Conservation (phyloP, 2,329 filamentous ascomycete genomes). For the Diplodia corticola region DNA sequence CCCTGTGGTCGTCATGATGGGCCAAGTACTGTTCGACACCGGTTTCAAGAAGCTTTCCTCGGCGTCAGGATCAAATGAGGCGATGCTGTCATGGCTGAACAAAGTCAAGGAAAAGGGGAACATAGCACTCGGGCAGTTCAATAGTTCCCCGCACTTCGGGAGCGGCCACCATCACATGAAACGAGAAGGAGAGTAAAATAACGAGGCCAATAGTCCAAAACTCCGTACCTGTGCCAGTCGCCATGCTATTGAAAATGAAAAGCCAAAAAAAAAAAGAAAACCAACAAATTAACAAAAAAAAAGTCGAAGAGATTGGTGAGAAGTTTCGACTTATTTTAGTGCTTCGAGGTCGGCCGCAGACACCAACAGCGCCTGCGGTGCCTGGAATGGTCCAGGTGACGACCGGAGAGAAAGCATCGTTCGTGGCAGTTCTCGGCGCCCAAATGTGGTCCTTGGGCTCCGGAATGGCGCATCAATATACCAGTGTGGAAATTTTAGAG, state of each 20-base stretch:
- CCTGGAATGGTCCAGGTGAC: not conserved
- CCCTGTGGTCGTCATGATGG: not conserved
- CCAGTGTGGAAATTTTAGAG: not conserved
- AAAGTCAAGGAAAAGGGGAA: not conserved
- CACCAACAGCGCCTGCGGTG: not conserved
- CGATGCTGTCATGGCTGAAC: not conserved
- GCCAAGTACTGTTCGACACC: too few species aligned
- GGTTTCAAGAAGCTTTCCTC: not conserved
- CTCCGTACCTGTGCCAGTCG: slow-evolving; percentile 19
- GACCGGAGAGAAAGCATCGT: not conserved
- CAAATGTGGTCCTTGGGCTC: not conserved
- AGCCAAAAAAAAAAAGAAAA: not conserved
- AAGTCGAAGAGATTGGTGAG: not conserved
- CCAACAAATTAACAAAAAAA: not conserved
- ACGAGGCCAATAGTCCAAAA: not conserved
- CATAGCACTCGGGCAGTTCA: not conserved
- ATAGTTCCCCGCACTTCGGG: not conserved
- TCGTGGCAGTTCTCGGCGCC: not conserved
- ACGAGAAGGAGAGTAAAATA: not conserved
- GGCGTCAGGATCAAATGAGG: not conserved
- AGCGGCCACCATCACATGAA: not conserved
- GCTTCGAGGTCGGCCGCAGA: not conserved
- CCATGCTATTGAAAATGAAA: slow-evolving; percentile 15
- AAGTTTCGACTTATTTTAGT: not conserved
- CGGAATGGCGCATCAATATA: not conserved